These are phyloP conservation scores for Vigna angularis DNA, from an alignment of 306 rosid genomes.

Conservation along the genomic window DNA sequence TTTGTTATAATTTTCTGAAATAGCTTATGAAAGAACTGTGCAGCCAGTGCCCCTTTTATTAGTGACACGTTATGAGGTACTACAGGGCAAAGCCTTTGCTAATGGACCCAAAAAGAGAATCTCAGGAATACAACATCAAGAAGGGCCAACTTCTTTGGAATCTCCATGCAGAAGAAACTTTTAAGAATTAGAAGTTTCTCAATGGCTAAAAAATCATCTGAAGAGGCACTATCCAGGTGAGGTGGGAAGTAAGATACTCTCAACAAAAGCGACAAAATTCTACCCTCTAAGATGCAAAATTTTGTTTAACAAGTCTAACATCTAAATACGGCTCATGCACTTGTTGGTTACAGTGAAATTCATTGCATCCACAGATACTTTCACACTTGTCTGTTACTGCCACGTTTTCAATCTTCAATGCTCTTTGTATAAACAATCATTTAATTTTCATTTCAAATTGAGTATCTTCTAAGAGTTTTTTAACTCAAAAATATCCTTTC, in stretches of 20 bases:
- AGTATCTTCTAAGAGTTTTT: not conserved
- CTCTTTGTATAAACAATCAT: not conserved
- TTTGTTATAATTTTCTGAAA: slow-evolving; percentile 18
- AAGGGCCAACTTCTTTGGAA: slow-evolving; percentile 39
- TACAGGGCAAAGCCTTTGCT: slow-evolving; percentile 33
- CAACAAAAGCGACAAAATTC: slow-evolving; percentile 37
- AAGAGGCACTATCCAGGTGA: slow-evolving; percentile 46
- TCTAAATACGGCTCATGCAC: slow-evolving; percentile 23
- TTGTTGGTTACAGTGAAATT: slow-evolving; percentile 7
- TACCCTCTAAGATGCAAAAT: not conserved
- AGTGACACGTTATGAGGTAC: slow-evolving; percentile 21
- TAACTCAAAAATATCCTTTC: not conserved
- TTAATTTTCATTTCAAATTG: not conserved
- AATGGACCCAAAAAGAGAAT: slow-evolving; percentile 28
- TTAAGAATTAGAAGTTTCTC: slow-evolving; percentile 23
- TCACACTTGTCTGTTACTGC: slow-evolving; percentile 23
- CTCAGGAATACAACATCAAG: slow-evolving; percentile 32
- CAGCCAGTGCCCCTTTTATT: slow-evolving; percentile 11
- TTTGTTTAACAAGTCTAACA: not conserved
- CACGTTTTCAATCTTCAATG: not conserved
- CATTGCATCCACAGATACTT: slow-evolving; percentile 20
- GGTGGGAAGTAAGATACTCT: slow-evolving; percentile 24
- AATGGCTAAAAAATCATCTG: slow-evolving; percentile 43
- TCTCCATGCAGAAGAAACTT: slow-evolving; percentile 15
- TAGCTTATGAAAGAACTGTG: slow-evolving; percentile 33